These are phyloP conservation scores for Populus hybrid DNA, from an alignment of 441 rosid genomes.

Conservation along the genomic window DNA sequence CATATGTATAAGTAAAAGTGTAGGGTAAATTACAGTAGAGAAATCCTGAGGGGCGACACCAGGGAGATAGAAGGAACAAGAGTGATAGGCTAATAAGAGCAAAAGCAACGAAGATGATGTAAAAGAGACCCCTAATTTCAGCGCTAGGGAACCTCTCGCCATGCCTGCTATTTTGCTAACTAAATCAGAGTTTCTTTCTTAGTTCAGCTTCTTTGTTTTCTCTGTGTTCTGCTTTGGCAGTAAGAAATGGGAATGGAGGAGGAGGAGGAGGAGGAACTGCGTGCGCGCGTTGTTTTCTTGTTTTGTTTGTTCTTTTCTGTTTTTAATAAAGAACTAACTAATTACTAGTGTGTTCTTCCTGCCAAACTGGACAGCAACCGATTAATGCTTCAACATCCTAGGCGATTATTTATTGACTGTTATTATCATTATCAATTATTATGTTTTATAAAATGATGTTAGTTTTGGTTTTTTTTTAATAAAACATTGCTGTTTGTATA, in stretches of 20 bases:
- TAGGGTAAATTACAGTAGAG: constrained; percentile 37
- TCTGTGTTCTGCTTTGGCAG: background rate
- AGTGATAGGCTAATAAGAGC: constrained; percentile 14
- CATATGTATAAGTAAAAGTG: background rate
- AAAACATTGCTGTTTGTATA: too few species aligned
- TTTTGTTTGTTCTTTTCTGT: too few species aligned
- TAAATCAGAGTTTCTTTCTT: constrained; percentile 23
- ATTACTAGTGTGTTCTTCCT: too few species aligned
- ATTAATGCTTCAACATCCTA: too few species aligned
- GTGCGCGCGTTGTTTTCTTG: background rate
- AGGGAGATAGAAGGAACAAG: constrained; percentile 78
- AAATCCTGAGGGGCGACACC: constrained; percentile 94
- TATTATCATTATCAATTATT: too few species aligned
- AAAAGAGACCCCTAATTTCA: constrained; percentile 34
- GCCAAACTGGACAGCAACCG: too few species aligned
- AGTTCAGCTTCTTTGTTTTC: background rate
- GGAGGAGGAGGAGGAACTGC: background rate
- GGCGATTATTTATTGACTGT: too few species aligned
- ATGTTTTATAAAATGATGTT: too few species aligned
- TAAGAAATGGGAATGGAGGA: background rate
- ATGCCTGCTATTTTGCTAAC: constrained; percentile 23
- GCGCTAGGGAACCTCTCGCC: constrained; percentile 42
- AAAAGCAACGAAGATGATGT: constrained; percentile 18
- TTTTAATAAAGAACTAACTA: too few species aligned
- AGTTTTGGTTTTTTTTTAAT: too few species aligned